Percentiles rank a stretch among this genome's conserved stretches.
These are phyloP conservation scores for Pythium scleroteichum DNA, from an alignment of 352 stramenopile genomes.

Conservation along the genomic window DNA sequence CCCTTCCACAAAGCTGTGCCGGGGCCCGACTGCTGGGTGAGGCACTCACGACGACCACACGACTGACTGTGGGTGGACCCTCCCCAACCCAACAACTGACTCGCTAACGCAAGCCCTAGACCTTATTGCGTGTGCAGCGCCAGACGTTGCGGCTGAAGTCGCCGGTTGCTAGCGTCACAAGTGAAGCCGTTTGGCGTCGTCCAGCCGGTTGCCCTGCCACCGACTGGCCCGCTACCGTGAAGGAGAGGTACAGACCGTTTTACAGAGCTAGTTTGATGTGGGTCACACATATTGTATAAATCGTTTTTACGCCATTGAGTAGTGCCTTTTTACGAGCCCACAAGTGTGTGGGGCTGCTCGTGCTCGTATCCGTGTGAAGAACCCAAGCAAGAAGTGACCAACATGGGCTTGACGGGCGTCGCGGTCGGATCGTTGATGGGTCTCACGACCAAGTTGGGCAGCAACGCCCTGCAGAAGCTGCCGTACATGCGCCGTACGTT, in stretches of 20 bases:
- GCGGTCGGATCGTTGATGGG: conserved; percentile 69
- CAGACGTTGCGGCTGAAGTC: background rate
- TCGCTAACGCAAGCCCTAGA: too few relatives aligned
- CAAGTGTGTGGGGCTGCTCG: conserved; percentile 6
- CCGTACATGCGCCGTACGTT: conserved; percentile 82
- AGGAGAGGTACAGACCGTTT: background rate
- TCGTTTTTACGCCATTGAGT: background rate
- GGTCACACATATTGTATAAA: background rate
- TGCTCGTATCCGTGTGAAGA: conserved; percentile 4
- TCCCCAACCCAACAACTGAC: too few relatives aligned
- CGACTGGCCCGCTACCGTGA: background rate
- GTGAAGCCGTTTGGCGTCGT: background rate
- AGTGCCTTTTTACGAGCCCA: conserved; percentile 10
- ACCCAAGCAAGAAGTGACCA: conserved; percentile 18
- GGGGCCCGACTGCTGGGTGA: background rate
- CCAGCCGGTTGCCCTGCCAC: background rate
- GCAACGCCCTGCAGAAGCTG: conserved; percentile 83
- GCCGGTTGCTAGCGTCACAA: conserved; percentile 1
- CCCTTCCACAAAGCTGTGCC: background rate
- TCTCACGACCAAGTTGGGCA: conserved; percentile 81
- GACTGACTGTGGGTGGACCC: background rate
- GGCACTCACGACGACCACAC: background rate
- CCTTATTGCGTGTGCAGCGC: background rate
- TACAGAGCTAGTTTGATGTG: background rate
- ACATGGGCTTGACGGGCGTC: conserved; percentile 74